phyloP scores from a whole-genome alignment of 2,329 filamentous ascomycete genomes.

The Conoideocrella luteorostrata region DNA sequence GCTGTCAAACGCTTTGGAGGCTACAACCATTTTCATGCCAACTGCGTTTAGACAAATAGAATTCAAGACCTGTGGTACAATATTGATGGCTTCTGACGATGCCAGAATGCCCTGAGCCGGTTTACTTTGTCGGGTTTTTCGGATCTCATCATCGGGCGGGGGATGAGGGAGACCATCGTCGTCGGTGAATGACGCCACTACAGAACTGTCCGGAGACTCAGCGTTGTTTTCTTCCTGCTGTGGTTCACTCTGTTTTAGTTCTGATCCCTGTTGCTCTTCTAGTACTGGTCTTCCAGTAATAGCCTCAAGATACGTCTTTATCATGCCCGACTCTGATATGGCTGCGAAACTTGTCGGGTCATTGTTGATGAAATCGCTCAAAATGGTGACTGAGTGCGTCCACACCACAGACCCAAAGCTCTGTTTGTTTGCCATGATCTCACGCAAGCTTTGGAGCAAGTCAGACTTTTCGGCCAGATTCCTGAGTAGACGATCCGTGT shows the following conservation, averaged over 20 bases:
- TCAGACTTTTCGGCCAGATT: constrained; percentile 92
- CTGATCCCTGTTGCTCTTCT: constrained; percentile 19
- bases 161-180: constrained; percentile 43
- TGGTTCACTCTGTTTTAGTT: constrained; percentile 22
- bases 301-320: constrained; percentile 77
- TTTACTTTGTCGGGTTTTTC: constrained; percentile 33
- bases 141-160: constrained; percentile 43
- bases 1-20: constrained; percentile 73
- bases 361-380: constrained; percentile 97
- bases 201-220: constrained; percentile 32
- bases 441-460: constrained; percentile 69
- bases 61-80: constrained; percentile 81
- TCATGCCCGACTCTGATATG: constrained; percentile 88
- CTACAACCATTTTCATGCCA: constrained; percentile 81
- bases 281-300: constrained; percentile 54
- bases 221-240: constrained; percentile 28
- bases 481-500: constrained; percentile 81
- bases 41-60: constrained; percentile 87
- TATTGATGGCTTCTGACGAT: constrained; percentile 81
- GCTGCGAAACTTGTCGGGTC: constrained; percentile 96
- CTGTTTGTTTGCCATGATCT: constrained; percentile 72
- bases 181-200: constrained; percentile 30
- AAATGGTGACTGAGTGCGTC: constrained; percentile 86
- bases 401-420: constrained; percentile 90
- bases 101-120: constrained; percentile 71